Base-by-base conservation (phyloP, 441 rosid species). In the Jatropha multifida region DNA sequence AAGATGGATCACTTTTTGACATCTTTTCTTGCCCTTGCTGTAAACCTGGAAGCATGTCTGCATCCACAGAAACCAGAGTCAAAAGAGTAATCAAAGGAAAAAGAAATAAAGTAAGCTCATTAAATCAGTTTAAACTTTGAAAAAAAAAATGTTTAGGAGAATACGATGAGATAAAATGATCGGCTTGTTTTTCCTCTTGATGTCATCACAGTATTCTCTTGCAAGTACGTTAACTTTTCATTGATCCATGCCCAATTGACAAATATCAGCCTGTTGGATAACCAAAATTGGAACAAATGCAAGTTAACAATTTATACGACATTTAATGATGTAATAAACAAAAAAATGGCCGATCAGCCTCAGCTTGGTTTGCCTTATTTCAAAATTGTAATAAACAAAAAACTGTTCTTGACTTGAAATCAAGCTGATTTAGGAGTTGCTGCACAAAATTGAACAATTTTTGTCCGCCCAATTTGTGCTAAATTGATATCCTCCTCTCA, bases 241-340 rank as follows among this genome's bases (percentile, higher is more conserved):
- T 74, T 93, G 99, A 85, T 94, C 98, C 98, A 91, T 87, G 77
- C 98, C 99, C 84, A 94, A 72, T 79, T 93, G 97, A 84, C 99
- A 93, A 81, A 94, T 90, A 82, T 93, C 99, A 66, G 98, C 97
- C 94, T 86, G 83, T 84, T 37, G 55, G 13, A 69, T 18, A 52
- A n/a, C 11, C 54, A 60, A 60, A 18, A 64, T 38, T 5, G 10
- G 26, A 59, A 60, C 13, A 23, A 64, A 76, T 38, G 9, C 13
- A 49, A 62, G 26, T 69, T 66, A 64, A 3, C 12, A 60, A 23
- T 65, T 46, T 17, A 46, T 7, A 60, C 27, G 37, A 41, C 20
- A 67, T 38, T 61, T n/a, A 59, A 20, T 12, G 23, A n/a, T 23
- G 12, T 37, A 58, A 59, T 38, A 23, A 13, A 55, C 26, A 59